Evolutionary conservation across 2,329 filamentous ascomycete genomes (phyloP), one percentile per base, ranked within the genome.

Genomic region (Neopestalotiopsis sp.): DNA sequence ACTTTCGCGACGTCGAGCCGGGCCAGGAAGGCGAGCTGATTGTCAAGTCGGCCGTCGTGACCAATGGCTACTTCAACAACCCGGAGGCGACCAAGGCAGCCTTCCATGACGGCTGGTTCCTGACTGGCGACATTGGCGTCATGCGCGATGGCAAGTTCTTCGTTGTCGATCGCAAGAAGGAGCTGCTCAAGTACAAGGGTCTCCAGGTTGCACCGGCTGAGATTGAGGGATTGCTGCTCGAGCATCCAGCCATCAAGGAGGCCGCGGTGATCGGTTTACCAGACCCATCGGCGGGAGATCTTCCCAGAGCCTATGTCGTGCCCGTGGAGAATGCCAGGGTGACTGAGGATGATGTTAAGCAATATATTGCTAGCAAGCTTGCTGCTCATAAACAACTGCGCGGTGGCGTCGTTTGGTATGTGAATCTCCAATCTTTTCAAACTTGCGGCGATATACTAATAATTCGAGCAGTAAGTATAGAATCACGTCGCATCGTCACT

Each of bases 121-220:
- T 91, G 75, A 95, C 93, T 0, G 94, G 93, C 0, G 94, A 97
- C 75, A 88, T 95, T 4, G 91, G 93, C 0, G 88, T 91, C 70
- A 89, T 93, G 78, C 90, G 94, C 72, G 81, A 86, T 56, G 85
- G 92, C 17, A 88, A 90, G 65, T 91, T 94, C 74, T 94, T 89
- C 81, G 93, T 97, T 73, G 94, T 94, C 0, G 94, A 96, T 76
- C 88, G 93, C 13, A 90, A 93, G 69, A 94, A 94, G 84, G 91
- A 92, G 77, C 90, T 86, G 67, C 84, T 86, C 75, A 85, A 85
- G 73, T 85, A 84, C 73, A 84, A 93, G 79, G 91, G 90, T 0
- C 86, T 90, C 73, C 90, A 92, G 73, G 90, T 92, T 1, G 84
- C 90, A 0, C 91, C 91, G 0, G 89, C 90, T 0, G 90, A 92